A percentile compares a stretch with the other conserved stretches of the same genome.
These are phyloP conservation scores for Xanthoparmelia taractica DNA, from an alignment of 495 filamentous ascomycete species.

Conservation along the genomic window DNA sequence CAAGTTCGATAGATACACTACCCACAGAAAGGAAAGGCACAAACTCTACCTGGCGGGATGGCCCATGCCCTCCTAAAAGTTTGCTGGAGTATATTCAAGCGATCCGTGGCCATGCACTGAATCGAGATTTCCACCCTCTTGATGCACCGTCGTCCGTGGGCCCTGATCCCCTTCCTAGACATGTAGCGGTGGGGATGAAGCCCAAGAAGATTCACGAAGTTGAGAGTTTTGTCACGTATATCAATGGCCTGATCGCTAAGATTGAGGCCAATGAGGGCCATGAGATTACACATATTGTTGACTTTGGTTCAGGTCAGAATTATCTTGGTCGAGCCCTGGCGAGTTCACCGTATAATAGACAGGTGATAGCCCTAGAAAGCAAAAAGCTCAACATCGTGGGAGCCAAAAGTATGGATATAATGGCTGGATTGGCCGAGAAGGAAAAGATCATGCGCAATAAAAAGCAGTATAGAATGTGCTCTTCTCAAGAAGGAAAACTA, in stretches of 20 bases:
- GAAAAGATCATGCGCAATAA: slow-evolving; percentile 66
- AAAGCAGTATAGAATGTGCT: slow-evolving; percentile 53
- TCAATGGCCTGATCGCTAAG: slow-evolving; percentile 44
- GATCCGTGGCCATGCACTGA: slow-evolving; percentile 62
- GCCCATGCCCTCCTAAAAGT: slow-evolving; percentile 53
- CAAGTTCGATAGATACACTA: not conserved
- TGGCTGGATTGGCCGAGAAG: slow-evolving; percentile 60
- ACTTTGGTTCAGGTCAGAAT: slow-evolving; percentile 94
- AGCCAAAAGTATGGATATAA: slow-evolving; percentile 72
- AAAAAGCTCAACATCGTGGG: slow-evolving; percentile 75
- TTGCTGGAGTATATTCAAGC: slow-evolving; percentile 67
- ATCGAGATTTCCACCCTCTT: slow-evolving; percentile 46
- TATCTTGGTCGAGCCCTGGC: slow-evolving; percentile 87
- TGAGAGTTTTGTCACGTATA: slow-evolving; percentile 55
- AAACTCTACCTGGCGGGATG: slow-evolving; percentile 38
- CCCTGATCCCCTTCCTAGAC: slow-evolving; percentile 47
- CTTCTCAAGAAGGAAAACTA: not conserved
- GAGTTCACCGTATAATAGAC: slow-evolving; percentile 71
- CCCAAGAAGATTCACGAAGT: slow-evolving; percentile 93
- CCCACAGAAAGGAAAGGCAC: not conserved
- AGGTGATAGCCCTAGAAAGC: slow-evolving; percentile 87
- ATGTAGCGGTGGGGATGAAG: slow-evolving; percentile 86
- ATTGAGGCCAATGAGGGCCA: slow-evolving; percentile 46
- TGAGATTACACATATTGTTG: slow-evolving; percentile 76
- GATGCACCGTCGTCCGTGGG: slow-evolving; percentile 25